Conservation (phyloP, 1,284 basidiomycete species). For the Laetiporus sulphureus region DNA sequence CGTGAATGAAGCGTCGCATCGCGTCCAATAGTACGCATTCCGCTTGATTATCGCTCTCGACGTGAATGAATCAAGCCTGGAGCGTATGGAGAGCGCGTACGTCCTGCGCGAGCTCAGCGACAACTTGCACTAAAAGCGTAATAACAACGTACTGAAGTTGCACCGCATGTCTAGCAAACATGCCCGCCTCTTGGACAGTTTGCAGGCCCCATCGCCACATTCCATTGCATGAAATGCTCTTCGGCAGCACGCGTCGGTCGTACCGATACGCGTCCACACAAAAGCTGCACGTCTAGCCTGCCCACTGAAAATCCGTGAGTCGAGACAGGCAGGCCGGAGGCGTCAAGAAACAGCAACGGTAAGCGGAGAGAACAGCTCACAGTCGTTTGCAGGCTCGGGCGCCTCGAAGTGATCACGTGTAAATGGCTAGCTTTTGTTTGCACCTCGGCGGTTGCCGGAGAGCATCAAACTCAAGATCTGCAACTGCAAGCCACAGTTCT, state of each 20-base stretch:
- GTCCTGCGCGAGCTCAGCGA: not conserved
- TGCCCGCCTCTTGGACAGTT: slow-evolving; percentile 31
- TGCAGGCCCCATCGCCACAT: slow-evolving; percentile 45
- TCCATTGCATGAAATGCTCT: slow-evolving; percentile 36
- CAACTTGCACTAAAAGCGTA: not conserved
- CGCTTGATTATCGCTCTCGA: too few relatives aligned
- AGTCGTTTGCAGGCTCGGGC: not conserved
- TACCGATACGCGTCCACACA: not conserved
- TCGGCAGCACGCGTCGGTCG: slow-evolving; percentile 6
- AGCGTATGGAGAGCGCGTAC: too few relatives aligned
- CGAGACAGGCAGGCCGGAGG: too few relatives aligned
- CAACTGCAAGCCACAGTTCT: slow-evolving; percentile 24
- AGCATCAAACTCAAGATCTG: slow-evolving; percentile 19
- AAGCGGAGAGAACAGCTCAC: not conserved
- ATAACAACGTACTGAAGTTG: too few relatives aligned
- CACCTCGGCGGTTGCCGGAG: slow-evolving; percentile 2
- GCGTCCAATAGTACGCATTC: too few relatives aligned
- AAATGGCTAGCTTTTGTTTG: too few relatives aligned
- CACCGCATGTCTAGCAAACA: slow-evolving; percentile 20
- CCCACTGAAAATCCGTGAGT: too few relatives aligned
- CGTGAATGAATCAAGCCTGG: too few relatives aligned
- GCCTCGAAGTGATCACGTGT: too few relatives aligned
- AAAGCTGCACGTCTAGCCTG: too few relatives aligned
- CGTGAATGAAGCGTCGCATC: too few relatives aligned
- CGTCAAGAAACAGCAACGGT: not conserved